These are phyloP conservation scores for Dissophora globulifera DNA, from an alignment of 192 early-diverging fungal genomes.

Conservation along the genomic window DNA sequence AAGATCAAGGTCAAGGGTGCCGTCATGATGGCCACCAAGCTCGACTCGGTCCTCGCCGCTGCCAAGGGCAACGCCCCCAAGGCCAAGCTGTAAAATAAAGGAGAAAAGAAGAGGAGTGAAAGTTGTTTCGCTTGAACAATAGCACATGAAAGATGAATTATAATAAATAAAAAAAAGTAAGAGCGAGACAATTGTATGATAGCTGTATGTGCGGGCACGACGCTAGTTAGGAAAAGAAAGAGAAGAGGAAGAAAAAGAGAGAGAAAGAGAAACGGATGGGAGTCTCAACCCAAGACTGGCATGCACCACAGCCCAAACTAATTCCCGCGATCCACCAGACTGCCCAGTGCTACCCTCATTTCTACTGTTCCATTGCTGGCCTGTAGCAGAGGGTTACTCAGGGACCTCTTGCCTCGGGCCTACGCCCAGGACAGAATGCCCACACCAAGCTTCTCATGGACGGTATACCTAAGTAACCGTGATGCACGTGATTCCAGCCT, in stretches of 20 bases:
- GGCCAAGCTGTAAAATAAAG: too few species aligned
- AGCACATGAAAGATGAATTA: background rate
- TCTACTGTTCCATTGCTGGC: constrained; percentile 54
- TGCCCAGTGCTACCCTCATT: constrained; percentile 55
- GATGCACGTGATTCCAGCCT: constrained; percentile 34
- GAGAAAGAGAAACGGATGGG: constrained; percentile 42
- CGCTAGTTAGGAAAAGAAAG: background rate
- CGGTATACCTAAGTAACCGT: constrained; percentile 54
- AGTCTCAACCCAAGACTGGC: constrained; percentile 51
- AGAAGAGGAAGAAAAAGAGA: constrained; percentile 5
- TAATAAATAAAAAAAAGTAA: background rate
- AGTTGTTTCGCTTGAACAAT: too few species aligned
- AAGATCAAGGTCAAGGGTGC: too few species aligned
- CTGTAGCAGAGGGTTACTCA: constrained; percentile 50
- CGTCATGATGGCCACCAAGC: too few species aligned
- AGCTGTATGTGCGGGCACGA: background rate
- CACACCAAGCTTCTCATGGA: constrained; percentile 53
- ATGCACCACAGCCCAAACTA: constrained; percentile 52
- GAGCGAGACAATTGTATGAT: too few species aligned
- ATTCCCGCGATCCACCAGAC: constrained; percentile 53
- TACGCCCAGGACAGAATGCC: constrained; percentile 49
- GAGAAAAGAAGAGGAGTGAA: too few species aligned
- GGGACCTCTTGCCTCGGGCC: constrained; percentile 41
- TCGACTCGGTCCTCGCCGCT: too few species aligned
- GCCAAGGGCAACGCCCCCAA: too few species aligned